phyloP scores from a whole-genome alignment of 805 yeast species.

The Candida morakotiae region DNA sequence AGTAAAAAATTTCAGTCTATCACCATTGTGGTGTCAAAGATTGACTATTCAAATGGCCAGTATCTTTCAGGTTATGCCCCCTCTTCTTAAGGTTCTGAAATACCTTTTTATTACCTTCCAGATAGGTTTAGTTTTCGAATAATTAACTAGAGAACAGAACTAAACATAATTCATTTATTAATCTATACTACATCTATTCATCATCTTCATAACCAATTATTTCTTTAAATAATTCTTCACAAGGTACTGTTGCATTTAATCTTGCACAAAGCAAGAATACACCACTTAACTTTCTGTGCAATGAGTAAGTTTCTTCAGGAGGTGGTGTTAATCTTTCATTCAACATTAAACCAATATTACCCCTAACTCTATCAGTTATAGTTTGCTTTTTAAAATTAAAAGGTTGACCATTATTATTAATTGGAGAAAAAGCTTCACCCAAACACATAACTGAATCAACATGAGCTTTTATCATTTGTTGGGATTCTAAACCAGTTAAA shows the following conservation, averaged over 20 bases:
- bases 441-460: slow-evolving; percentile 83
- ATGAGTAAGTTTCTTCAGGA: slow-evolving; percentile 96
- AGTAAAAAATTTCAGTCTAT: no score
- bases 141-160: no score
- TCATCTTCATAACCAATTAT: slow-evolving; percentile 53
- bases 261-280: slow-evolving; percentile 87
- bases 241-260: slow-evolving; percentile 77
- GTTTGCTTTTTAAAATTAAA: slow-evolving; percentile 83
- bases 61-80: no score
- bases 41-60: no score
- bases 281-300: slow-evolving; percentile 93
- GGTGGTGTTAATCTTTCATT: slow-evolving; percentile 92
- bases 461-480: slow-evolving; percentile 86
- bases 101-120: no score
- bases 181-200: no score
- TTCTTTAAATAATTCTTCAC: slow-evolving; percentile 70
- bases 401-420: slow-evolving; percentile 41
- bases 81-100: no score
- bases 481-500: slow-evolving; percentile 86
- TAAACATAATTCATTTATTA: no score
- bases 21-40: no score
- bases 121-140: no score
- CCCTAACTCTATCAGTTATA: slow-evolving; percentile 88
- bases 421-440: slow-evolving; percentile 83
- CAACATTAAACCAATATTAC: slow-evolving; percentile 84